phyloP scores from a whole-genome alignment of 1,284 basidiomycete species.

The Malassezia equina region DNA sequence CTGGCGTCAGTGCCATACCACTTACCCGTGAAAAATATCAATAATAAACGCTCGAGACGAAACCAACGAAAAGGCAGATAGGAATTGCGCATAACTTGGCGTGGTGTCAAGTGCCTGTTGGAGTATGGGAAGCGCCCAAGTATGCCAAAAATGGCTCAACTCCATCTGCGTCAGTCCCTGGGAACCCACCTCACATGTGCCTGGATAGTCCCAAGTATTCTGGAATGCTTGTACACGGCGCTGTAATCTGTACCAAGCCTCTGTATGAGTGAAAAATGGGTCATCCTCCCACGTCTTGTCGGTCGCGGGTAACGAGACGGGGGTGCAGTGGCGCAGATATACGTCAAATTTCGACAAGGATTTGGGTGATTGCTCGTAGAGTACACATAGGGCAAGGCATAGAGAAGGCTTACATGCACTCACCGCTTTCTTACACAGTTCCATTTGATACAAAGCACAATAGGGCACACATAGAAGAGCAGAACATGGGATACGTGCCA shows the following conservation, averaged over 20 bases:
- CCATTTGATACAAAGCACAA: background rate
- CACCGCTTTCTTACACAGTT: background rate
- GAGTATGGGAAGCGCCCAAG: slow-evolving; percentile 16
- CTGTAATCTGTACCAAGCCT: slow-evolving; percentile 14
- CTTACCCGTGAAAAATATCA: slow-evolving; percentile 30
- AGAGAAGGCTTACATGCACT: background rate
- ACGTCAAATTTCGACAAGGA: slow-evolving; percentile 19
- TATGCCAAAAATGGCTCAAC: slow-evolving; percentile 17
- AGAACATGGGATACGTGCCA: slow-evolving; percentile 3
- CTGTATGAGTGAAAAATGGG: slow-evolving; percentile 23
- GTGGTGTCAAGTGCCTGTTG: background rate
- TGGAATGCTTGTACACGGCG: slow-evolving; percentile 8
- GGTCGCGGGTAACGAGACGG: slow-evolving; percentile 19
- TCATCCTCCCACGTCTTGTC: background rate
- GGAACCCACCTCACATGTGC: slow-evolving; percentile 16
- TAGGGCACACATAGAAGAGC: slow-evolving; percentile 1
- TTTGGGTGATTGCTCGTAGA: slow-evolving; percentile 26
- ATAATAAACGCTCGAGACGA: slow-evolving; percentile 38
- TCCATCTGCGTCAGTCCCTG: slow-evolving; percentile 5
- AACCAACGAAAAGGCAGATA: slow-evolving; percentile 26
- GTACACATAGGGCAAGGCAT: slow-evolving; percentile 29
- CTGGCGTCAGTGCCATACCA: background rate
- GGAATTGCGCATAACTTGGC: background rate
- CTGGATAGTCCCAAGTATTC: slow-evolving; percentile 13
- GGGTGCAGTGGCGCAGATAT: slow-evolving; percentile 23